Evolutionary conservation across 208 protist genomes (phyloP), one percentile per base, ranked within the genome.

Genomic region (Chromosphaera perkinsii): DNA sequence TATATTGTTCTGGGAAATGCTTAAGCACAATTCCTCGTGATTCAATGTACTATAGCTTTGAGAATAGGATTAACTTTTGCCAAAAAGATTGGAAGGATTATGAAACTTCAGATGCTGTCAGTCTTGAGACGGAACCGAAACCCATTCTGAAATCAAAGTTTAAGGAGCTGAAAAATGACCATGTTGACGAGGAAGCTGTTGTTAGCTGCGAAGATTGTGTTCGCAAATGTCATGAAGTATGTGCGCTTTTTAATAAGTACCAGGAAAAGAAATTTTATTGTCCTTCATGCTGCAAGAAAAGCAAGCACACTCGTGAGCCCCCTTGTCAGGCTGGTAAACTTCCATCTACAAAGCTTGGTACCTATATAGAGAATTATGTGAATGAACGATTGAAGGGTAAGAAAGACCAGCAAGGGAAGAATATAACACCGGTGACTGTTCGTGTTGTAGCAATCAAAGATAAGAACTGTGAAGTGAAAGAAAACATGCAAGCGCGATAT

Each of bases 1-100:
- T 63, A 12, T 63, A 49, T 24, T 63, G 57, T 37, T 32, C 36
- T 45, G 57, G 57, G 12, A 0, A 20, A 24, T 17, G 57, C 22
- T 40, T 27, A 20, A 37, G 57, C 32, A 36, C 32, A 10, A 63
- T 63, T 33, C 57, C 57, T 7, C 29, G 57, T 10, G 32, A 63
- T 24, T 32, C 29, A 7, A 29, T 35, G n/a, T 63, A 63, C 57
- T 63, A 51, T 37, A 4, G 37, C 29, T 10, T 7, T 10, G 22
- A n/a, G n/a, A n/a, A n/a, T n/a, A n/a, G n/a, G n/a, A n/a, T n/a
- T n/a, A n/a, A n/a, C n/a, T n/a, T n/a, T n/a, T n/a, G n/a, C n/a
- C n/a, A n/a, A n/a, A n/a, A n/a, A n/a, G n/a, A n/a, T n/a, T n/a
- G n/a, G n/a, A n/a, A n/a, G n/a, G n/a, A n/a, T n/a, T n/a, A n/a